Base-by-base conservation (phyloP, 73 alveolate genomes). In the Halteria grandinella region DNA sequence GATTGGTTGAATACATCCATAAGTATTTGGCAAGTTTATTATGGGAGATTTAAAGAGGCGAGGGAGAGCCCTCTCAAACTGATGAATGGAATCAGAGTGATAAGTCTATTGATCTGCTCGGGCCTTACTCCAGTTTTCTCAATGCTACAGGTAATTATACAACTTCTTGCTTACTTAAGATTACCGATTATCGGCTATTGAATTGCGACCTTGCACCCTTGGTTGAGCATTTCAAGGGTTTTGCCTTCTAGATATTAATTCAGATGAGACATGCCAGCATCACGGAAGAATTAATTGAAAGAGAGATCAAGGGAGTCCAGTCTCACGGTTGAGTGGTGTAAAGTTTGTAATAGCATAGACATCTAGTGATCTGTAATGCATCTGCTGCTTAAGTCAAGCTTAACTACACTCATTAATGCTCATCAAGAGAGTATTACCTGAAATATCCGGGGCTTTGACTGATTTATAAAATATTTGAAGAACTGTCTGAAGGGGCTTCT, bases 121-220 rank as follows among this genome's bases (percentile, higher is more conserved):
- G 37, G 60, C 10, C 53, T 36, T 1, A 60, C 23, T 36, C 77
- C 77, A 24, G 77, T 60, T 23, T 60, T 60, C 27, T 60, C 77
- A 3, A 60, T 4, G 24, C 77, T 60, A 60, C 24, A 37, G n/a
- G n/a, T 34, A 36, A 10, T 29, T 6, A 29, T n/a, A 17, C 3
- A 57, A 57, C 39, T 4, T 5, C 4, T 57, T 33, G 14, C 7
- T 60, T 60, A 60, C 77, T n/a, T 60, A 1, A 60, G 1, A 6
- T 8, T 1, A 14, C 15, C 2, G 1, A 60, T 36, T 5, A 60
- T 44, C 11, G 77, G 77, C 7, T 37, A 40, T 21, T 36, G 23
- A 11, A n/a, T 1, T 6, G 43, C 20, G 2, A 20, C 12, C 10
- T 37, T 32, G 29, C 77, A 60, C 3, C 24, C 77, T 12, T 36